A percentile compares a stretch with the other conserved stretches of the same genome.
Evolutionary conservation across 768 basidiomycete species (phyloP).

Genomic region (Hypholoma fasciculare): DNA sequence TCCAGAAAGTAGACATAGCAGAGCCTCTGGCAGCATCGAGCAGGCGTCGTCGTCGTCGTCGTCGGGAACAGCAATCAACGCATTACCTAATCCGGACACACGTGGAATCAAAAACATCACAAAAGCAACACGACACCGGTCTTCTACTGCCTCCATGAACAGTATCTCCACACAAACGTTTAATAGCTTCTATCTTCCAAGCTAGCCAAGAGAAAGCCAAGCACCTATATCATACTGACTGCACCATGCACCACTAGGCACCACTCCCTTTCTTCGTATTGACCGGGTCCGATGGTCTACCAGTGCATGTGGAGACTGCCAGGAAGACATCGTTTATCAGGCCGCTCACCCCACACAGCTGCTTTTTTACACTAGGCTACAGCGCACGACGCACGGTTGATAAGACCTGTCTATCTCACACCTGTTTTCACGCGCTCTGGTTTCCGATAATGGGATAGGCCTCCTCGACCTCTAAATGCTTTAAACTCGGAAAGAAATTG

Average conservation of each 20-base stretch:
- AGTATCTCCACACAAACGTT: background rate
- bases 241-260: background rate
- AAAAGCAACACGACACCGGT: background rate
- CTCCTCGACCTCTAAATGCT: background rate
- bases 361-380: background rate
- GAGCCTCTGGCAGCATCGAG: conserved; percentile 35
- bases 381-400: background rate
- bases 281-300: too few relatives aligned
- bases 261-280: background rate
- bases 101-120: background rate
- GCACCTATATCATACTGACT: background rate
- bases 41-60: conserved; percentile 6
- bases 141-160: background rate
- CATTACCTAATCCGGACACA: too few relatives aligned
- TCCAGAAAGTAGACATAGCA: conserved; percentile 34
- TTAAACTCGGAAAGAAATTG: background rate
- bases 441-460: background rate
- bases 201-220: background rate
- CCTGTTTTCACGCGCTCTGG: background rate
- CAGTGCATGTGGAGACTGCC: too few relatives aligned
- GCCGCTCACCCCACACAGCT: background rate
- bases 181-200: background rate
- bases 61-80: background rate
- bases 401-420: background rate
- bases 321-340: too few relatives aligned